Base-by-base conservation (phyloP, 208 protist species). In the Naegleria lovaniensis region DNA sequence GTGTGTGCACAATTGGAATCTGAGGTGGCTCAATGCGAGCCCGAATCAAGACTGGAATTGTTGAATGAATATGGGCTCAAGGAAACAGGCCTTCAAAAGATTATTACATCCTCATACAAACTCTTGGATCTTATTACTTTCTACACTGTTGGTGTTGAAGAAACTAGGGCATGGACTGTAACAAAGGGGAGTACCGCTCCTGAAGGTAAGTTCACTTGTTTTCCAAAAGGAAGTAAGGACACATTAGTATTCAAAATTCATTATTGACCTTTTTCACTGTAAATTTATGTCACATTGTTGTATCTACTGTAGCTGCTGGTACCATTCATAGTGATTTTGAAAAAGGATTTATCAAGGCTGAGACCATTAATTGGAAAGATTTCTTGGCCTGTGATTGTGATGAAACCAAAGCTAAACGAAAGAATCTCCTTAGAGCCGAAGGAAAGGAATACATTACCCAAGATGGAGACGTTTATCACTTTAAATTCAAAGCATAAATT, bases 311-410 rank as follows among this genome's bases (percentile, higher is more conserved):
- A 48, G 98, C 98, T 55, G 99, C 98, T 90, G 99, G 98, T 91
- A 94, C 94, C 41, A 99, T 99, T 93, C 99, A 99, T 92, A 98
- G 95, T 43, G 99, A 99, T 93, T 98, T 99, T 93, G 97, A 99
- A 93, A 98, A 98, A 85, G 95, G 96, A 76, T 99, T 99, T 92
- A 98, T 99, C 90, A 98, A 97, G 89, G 97, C 97, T 76, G 97
- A 99, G 90, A 97, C 99, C 55, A 99, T 99, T 93, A 94, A 96
- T 33, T 99, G 96, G 94, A 94, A 95, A n/a, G 99, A 99, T 93
- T 99, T 99, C 88, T 96, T 99, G 51, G 97, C 98, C 89, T 96
- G 92, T 91, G 98, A 99, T 92, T 67, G 94, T 58, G 97, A 94
- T 36, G 97, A 95, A 93, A 94, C 95, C 39, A 91, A 92, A 36